Conservation (phyloP, 805 yeast genomes). For the Candida corydali region DNA sequence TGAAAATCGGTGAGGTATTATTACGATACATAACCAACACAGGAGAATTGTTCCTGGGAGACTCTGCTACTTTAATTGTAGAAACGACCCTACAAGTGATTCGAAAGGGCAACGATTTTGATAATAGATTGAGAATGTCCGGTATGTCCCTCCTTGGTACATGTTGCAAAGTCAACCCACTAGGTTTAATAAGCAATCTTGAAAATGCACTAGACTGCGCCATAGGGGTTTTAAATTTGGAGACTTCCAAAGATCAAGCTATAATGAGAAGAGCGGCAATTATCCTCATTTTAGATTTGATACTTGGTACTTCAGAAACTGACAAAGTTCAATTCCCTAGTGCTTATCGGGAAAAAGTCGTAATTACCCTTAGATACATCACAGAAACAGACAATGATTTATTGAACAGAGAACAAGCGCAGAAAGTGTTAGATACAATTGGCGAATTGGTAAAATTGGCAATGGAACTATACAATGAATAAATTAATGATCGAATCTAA, state of each 20-base stretch:
- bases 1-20: slow-evolving; percentile 81
- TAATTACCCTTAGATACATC: slow-evolving; percentile 40
- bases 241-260: slow-evolving; percentile 38
- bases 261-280: slow-evolving; percentile 74
- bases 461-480: slow-evolving; percentile 8
- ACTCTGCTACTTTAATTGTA: slow-evolving; percentile 39
- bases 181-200: slow-evolving; percentile 46
- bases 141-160: slow-evolving; percentile 82
- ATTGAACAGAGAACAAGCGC: slow-evolving; percentile 57
- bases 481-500: slow-evolving; percentile 26
- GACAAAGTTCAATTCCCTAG: slow-evolving; percentile 49
- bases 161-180: slow-evolving; percentile 55
- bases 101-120: slow-evolving; percentile 34
- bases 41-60: slow-evolving; percentile 47
- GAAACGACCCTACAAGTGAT: slow-evolving; percentile 39
- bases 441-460: slow-evolving; percentile 19
- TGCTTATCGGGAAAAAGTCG: slow-evolving; percentile 41
- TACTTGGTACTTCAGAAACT: slow-evolving; percentile 43
- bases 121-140: slow-evolving; percentile 72
- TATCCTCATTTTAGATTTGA: slow-evolving; percentile 59
- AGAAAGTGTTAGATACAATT: slow-evolving; percentile 18
- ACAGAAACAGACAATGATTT: slow-evolving; percentile 50
- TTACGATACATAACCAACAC: slow-evolving; percentile 50
- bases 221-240: slow-evolving; percentile 68
- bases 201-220: slow-evolving; percentile 69